Evolutionary conservation across 352 stramenopile genomes (phyloP).

Genomic region (Pythium insidiosum): DNA sequence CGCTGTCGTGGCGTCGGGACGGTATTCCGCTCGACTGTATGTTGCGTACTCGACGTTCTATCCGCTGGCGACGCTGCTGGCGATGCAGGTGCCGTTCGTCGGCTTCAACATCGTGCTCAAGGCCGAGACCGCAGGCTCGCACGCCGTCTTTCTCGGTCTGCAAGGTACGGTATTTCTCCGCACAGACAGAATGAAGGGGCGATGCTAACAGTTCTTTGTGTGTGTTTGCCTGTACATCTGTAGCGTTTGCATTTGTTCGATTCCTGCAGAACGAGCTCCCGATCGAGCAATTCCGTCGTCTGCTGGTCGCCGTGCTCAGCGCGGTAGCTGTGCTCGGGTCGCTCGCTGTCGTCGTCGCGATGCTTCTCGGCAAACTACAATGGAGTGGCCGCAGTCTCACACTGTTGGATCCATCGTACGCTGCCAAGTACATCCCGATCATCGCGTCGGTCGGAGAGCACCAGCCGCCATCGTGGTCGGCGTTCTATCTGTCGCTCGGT

Average conservation of each 20-base stretch:
- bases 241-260: no score
- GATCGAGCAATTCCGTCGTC: no score
- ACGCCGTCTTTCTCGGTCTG: conserved; percentile 93
- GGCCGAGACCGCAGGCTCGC: conserved; percentile 60
- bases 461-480: conserved; percentile 89
- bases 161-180: no score
- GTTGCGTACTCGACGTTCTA: conserved; percentile 98
- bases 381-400: conserved; percentile 90
- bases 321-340: no score
- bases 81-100: conserved; percentile 98
- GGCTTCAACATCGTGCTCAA: conserved; percentile 93
- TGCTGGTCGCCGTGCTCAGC: no score
- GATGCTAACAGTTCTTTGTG: no score
- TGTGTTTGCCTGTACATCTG: no score
- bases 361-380: no score
- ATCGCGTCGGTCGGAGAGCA: conserved; percentile 93
- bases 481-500: conserved; percentile 91
- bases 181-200: no score
- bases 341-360: no score
- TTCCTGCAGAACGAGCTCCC: no score
- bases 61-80: conserved; percentile 89
- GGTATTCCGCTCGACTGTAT: conserved; percentile 92
- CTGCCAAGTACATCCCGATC: conserved; percentile 94
- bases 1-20: conserved; percentile 83
- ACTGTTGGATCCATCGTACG: conserved; percentile 89